Conservation (phyloP, 768 basidiomycete species). For the Kwoniella sp. region DNA sequence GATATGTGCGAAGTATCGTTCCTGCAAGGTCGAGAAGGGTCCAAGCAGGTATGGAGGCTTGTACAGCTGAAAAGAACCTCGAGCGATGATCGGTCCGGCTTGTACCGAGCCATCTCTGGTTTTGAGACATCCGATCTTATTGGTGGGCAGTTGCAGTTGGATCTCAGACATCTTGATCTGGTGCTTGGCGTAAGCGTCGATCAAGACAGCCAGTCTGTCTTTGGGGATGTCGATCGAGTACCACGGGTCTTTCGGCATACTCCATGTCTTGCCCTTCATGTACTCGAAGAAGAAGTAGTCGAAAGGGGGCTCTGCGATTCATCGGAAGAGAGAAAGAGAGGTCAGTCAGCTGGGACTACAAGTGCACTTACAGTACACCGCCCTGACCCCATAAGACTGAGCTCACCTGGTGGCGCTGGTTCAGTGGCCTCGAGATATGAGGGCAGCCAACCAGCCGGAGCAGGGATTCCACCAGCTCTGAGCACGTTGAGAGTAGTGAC, state of each 20-base stretch:
- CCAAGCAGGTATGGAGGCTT: slow-evolving; percentile 23
- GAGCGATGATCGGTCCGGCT: slow-evolving; percentile 13
- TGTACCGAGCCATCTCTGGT: no score
- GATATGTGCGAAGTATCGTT: slow-evolving; percentile 24
- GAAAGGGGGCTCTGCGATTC: slow-evolving; percentile 2
- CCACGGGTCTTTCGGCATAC: background rate
- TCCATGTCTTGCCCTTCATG: background rate
- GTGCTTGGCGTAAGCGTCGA: slow-evolving; percentile 3
- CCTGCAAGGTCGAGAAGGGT: slow-evolving; percentile 16
- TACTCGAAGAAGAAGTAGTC: slow-evolving; percentile 18
- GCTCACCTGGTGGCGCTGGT: background rate
- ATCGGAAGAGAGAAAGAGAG: no score
- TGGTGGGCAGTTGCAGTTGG: background rate
- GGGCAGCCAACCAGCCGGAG: slow-evolving; percentile 10
- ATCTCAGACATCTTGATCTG: slow-evolving; percentile 8
- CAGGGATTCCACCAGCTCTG: background rate
- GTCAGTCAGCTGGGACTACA: background rate
- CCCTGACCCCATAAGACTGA: no score
- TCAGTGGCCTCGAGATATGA: background rate
- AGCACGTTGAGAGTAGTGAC: slow-evolving; percentile 20
- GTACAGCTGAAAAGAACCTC: background rate
- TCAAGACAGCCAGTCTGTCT: background rate
- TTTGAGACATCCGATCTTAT: slow-evolving; percentile 4
- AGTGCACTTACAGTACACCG: no score
- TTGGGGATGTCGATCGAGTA: background rate